Percentiles rank a stretch among this genome's conserved stretches.
Conservation (phyloP, 2,329 filamentous ascomycete genomes). For the Colletotrichum salicis region DNA sequence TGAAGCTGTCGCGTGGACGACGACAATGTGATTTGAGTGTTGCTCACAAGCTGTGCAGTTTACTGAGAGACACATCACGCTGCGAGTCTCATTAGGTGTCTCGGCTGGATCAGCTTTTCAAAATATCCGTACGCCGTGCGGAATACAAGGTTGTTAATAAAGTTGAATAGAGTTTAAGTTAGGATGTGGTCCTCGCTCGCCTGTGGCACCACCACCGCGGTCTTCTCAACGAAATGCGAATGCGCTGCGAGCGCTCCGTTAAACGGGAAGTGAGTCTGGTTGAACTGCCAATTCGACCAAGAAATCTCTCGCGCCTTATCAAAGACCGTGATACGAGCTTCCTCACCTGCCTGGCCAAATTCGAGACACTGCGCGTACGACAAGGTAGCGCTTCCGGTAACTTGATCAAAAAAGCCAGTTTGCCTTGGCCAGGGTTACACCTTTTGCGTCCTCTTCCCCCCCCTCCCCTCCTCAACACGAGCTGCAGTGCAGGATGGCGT, state of each 20-base stretch:
- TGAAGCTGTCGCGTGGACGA: not conserved
- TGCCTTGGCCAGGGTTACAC: slow-evolving; percentile 8
- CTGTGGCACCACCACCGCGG: not conserved
- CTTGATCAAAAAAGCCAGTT: not conserved
- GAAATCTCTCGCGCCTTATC: not conserved
- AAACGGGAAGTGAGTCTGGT: not conserved
- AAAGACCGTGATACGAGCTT: slow-evolving; percentile 1
- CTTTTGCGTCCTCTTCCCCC: not conserved
- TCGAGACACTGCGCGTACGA: slow-evolving; percentile 4
- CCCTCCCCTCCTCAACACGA: slow-evolving; percentile 8
- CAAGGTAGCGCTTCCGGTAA: not conserved
- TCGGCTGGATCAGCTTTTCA: not conserved
- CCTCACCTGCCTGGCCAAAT: not conserved
- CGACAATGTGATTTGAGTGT: not conserved
- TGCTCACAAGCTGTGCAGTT: not conserved
- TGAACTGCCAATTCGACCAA: not conserved
- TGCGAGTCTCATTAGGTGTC: not conserved
- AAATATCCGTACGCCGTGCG: no score
- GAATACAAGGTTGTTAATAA: not conserved
- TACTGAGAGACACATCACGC: not conserved
- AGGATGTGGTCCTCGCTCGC: not conserved
- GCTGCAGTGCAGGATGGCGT: slow-evolving; percentile 12
- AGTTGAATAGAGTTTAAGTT: not conserved
- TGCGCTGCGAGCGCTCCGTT: not conserved
- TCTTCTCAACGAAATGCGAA: not conserved